Evolutionary conservation across 352 stramenopile genomes (phyloP), one percentile per base, ranked within the genome.

Genomic region (Phytophthora sp.): DNA sequence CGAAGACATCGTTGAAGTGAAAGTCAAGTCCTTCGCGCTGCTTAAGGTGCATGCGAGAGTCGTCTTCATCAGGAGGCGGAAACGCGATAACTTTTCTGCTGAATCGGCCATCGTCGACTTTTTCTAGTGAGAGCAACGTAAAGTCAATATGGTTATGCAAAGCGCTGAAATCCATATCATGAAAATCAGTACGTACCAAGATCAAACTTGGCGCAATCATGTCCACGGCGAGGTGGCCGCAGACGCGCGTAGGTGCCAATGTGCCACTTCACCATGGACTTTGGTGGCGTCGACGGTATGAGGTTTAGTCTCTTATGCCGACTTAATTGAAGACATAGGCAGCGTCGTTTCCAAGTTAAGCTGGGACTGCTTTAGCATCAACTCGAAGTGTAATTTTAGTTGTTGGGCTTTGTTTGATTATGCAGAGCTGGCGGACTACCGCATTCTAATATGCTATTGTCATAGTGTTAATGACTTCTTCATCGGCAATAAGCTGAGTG

Each of bases 181-280:
- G 2, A 31, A 27, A 30, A 13, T 0, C 1, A 5, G n/a, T 11
- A 34, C 48, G 23, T 51, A 89, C 77, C 74, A 45, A 88, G 78
- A 31, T 78, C 61, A 50, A 90, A 87, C 44, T 87, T 88, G 54
- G 81, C 69, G 37, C 78, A 82, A 10, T 89, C 77, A 30, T 87
- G 75, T 26, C 66, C 78, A 21, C 76, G 71, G 0, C 82, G 75
- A 23, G 79, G 75, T 23, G 84, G 84, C 9, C 84, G 82, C 41
- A 94, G 73, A 21, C 84, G 72, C 41, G 82, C 79, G 41, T 85
- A 93, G 44, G 84, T 94, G 48, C 75, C 84, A 64, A 92, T 94
- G 52, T 81, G 69, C 80, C 84, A 94, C 67, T 87, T 90, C 45
- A 90, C 72, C 79, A 87, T 89, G 10, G 30, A 15, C 26, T 39